Conservation (phyloP, 78 protist species). For the Mastigamoeba balamuthi region DNA sequence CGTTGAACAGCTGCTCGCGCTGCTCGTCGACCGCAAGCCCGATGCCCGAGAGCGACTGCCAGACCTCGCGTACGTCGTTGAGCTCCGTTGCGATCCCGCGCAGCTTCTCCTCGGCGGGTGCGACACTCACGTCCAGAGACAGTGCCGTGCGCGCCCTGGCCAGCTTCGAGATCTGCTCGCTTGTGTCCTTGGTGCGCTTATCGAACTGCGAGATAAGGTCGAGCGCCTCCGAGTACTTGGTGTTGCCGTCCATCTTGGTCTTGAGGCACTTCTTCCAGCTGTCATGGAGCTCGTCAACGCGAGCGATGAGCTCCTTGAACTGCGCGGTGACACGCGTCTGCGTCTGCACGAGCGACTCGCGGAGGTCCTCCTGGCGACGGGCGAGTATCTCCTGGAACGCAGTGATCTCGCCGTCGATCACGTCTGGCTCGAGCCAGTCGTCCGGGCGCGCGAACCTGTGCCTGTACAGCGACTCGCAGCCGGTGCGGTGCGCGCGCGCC, state of each 20-base stretch:
- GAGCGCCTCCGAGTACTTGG: not conserved
- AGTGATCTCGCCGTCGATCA: conserved; percentile 67
- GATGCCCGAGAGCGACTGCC: no score
- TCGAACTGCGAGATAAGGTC: no score
- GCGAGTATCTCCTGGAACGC: conserved; percentile 54
- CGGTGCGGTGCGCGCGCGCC: conserved; percentile 13
- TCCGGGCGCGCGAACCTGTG: conserved; percentile 72
- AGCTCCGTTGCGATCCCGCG: no score
- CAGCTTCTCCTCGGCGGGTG: no score
- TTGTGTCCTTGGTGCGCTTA: no score
- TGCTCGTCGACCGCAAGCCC: no score
- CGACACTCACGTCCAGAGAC: no score
- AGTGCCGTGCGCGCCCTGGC: no score
- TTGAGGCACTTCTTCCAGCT: conserved; percentile 11
- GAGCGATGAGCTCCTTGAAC: conserved; percentile 12
- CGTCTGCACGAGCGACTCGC: conserved; percentile 38
- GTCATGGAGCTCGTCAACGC: conserved; percentile 23
- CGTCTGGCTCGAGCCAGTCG: conserved; percentile 74
- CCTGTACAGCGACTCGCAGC: conserved; percentile 54
- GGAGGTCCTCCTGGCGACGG: conserved; percentile 15
- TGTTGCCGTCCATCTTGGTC: not conserved
- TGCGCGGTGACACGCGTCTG: conserved; percentile 45
- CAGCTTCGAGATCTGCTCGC: no score
- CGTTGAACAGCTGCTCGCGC: not conserved
- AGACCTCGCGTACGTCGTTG: no score